These are phyloP conservation scores for Tephrocybe sp. DNA, from an alignment of 768 basidiomycete genomes.

Conservation along the genomic window DNA sequence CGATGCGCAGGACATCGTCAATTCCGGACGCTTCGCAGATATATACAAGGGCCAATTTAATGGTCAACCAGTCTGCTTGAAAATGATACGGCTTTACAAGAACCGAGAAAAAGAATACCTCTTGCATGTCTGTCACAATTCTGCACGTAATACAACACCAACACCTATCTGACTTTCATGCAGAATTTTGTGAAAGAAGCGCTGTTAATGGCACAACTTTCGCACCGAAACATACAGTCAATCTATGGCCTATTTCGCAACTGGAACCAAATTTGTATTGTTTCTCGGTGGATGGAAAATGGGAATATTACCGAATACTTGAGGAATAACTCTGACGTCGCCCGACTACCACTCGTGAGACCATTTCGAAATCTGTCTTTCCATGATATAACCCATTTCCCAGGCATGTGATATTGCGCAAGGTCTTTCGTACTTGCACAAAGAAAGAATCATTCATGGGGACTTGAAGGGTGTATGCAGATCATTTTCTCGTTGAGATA, in stretches of 20 bases:
- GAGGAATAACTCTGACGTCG: background rate
- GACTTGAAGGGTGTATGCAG: background rate
- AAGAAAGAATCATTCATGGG: slow-evolving; percentile 1
- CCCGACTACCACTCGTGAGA: background rate
- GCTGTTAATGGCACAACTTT: slow-evolving; percentile 1
- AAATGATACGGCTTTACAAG: background rate
- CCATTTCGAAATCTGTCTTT: background rate
- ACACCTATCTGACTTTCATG: background rate
- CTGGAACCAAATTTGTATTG: slow-evolving; percentile 8
- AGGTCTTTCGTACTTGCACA: background rate
- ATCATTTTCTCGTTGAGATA: background rate
- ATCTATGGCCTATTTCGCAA: slow-evolving; percentile 15
- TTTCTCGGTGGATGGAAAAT: slow-evolving; percentile 16
- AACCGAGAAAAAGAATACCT: background rate
- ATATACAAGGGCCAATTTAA: slow-evolving; percentile 1
- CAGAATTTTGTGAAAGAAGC: background rate
- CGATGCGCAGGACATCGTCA: background rate
- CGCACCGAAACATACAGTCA: slow-evolving; percentile 12
- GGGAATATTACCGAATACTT: slow-evolving; percentile 4
- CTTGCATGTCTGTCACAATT: background rate
- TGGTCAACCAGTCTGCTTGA: background rate
- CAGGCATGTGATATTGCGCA: background rate
- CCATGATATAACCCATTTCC: background rate
- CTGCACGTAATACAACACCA: background rate
- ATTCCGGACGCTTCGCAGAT: background rate